Conservation (phyloP, 306 rosid genomes). For the Neltuma alba region DNA sequence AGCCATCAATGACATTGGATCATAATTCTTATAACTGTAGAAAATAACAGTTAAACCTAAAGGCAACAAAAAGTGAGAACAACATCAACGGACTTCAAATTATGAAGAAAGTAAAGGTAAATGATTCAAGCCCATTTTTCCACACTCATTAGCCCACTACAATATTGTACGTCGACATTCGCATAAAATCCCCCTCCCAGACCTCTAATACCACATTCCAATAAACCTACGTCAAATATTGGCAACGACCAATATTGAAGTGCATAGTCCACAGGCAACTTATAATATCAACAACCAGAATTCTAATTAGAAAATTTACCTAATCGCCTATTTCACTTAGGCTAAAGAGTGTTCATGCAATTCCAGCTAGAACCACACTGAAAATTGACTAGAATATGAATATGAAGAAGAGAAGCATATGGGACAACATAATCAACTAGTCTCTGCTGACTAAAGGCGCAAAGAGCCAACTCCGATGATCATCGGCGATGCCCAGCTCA, state of each 20-base stretch:
- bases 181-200: background rate
- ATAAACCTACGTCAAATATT: conserved; percentile 33
- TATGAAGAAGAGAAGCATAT: background rate
- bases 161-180: too few relatives aligned
- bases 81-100: background rate
- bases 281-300: background rate
- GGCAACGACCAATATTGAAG: background rate
- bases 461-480: background rate
- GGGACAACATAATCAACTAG: background rate
- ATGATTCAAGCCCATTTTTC: background rate
- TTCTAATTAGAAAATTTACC: background rate
- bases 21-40: background rate
- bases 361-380: conserved; percentile 9
- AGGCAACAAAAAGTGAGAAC: background rate
- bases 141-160: background rate
- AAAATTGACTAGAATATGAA: conserved; percentile 20
- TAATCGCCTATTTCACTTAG: background rate
- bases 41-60: background rate
- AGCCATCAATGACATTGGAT: background rate
- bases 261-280: background rate
- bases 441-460: conserved; percentile 32
- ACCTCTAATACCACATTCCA: background rate
- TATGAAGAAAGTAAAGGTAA: background rate
- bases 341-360: conserved; percentile 9
- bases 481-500: background rate